phyloP scores from a whole-genome alignment of 768 basidiomycete species.

The Scleroderma citrinum region DNA sequence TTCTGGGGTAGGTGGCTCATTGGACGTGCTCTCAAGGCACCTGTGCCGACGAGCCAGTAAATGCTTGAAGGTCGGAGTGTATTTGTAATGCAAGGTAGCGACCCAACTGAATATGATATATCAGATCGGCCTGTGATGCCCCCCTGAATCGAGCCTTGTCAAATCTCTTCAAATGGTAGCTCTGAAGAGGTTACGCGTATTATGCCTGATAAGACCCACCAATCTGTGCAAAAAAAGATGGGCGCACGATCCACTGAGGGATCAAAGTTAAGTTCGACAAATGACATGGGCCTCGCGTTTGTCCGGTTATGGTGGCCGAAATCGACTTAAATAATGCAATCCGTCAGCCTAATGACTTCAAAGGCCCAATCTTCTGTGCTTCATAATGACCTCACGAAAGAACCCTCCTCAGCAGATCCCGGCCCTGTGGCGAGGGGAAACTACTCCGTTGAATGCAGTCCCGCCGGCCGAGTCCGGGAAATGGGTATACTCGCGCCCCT shows the following conservation, averaged over 20 bases:
- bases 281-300: too few species aligned
- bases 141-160: too few species aligned
- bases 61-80: neutral
- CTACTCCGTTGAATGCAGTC: neutral
- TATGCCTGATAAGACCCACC: too few species aligned
- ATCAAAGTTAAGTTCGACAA: too few species aligned
- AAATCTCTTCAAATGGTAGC: too few species aligned
- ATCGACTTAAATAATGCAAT: neutral
- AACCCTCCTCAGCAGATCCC: neutral
- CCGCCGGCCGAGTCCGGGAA: neutral
- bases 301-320: too few species aligned
- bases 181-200: too few species aligned
- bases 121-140: neutral
- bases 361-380: neutral
- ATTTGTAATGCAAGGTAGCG: neutral
- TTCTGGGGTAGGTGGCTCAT: neutral
- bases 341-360: neutral
- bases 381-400: neutral
- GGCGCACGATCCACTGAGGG: too few species aligned
- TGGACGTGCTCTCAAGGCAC: conserved; percentile 2
- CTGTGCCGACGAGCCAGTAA: neutral
- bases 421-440: neutral
- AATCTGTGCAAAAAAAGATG: too few species aligned
- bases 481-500: neutral
- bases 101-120: neutral